A percentile compares a stretch with the other conserved stretches of the same genome.
These are phyloP conservation scores for Penstemon barbatus DNA, from an alignment of 257 asterid genomes.

Conservation along the genomic window DNA sequence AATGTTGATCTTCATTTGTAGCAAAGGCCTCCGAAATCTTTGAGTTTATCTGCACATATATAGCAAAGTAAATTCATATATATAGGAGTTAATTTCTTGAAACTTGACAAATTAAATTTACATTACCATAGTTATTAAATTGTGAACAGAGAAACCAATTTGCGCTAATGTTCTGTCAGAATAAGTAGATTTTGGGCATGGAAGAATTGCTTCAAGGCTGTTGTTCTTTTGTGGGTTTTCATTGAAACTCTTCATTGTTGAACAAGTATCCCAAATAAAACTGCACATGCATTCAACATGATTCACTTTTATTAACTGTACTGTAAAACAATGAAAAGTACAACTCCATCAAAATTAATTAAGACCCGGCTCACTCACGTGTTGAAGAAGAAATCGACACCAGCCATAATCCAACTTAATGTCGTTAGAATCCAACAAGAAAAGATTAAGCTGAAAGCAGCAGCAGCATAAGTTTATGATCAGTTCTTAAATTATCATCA, in stretches of 20 bases:
- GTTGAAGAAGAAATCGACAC: conserved; percentile 49
- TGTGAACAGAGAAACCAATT: conserved; percentile 46
- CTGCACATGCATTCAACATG: conserved; percentile 24
- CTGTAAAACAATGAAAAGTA: not conserved
- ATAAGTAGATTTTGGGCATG: conserved; percentile 39
- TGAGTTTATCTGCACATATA: conserved; percentile 36
- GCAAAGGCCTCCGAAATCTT: conserved; percentile 36
- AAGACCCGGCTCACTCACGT: conserved; percentile 48
- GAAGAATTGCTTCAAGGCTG: conserved; percentile 44
- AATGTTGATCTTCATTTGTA: conserved; percentile 15
- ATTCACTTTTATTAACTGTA: not conserved
- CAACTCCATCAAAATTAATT: no score
- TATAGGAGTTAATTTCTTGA: not conserved
- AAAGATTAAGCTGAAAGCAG: conserved; percentile 42
- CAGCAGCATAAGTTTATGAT: not conserved
- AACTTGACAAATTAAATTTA: not conserved
- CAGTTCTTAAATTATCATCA: not conserved
- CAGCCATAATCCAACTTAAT: conserved; percentile 50
- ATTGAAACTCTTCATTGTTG: conserved; percentile 41
- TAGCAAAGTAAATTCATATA: no score
- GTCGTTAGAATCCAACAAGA: conserved; percentile 58
- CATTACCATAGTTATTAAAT: conserved; percentile 47
- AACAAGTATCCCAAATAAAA: conserved; percentile 52
- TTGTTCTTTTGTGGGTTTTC: conserved; percentile 38
- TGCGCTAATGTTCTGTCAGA: conserved; percentile 33